phyloP scores from a whole-genome alignment of 75 land plant species.

The Picea sitchensis region DNA sequence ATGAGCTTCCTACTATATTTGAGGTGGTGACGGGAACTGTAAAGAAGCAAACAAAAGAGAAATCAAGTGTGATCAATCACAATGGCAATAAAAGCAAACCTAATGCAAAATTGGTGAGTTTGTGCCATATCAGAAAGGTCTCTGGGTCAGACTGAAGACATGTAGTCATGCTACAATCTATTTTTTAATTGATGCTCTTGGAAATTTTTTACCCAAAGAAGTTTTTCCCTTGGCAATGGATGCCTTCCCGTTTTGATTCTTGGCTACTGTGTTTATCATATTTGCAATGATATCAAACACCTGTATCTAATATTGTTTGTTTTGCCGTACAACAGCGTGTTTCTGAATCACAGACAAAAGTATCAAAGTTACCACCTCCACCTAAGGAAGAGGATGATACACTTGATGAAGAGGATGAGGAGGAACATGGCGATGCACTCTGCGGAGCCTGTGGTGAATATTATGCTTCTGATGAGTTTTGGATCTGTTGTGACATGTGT shows the following conservation, averaged over 20 bases:
- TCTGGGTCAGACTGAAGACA: not conserved
- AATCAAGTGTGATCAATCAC: conserved; percentile 36
- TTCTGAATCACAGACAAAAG: conserved; percentile 23
- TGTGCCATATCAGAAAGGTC: not conserved
- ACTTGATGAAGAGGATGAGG: conserved; percentile 49
- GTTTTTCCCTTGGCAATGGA: not conserved
- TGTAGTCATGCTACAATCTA: not conserved
- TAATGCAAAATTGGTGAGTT: conserved; percentile 25
- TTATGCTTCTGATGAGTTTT: conserved; percentile 62
- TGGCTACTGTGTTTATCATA: not conserved
- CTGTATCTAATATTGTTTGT: not conserved
- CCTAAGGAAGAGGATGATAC: conserved; percentile 23
- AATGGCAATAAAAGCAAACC: conserved; percentile 37
- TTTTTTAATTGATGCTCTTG: not conserved
- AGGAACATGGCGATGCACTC: conserved; percentile 56
- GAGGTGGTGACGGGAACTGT: conserved; percentile 63
- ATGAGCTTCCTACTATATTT: conserved; percentile 75
- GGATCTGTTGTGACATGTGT: conserved; percentile 72
- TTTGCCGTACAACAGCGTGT: conserved; percentile 19
- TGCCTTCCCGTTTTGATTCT: not conserved
- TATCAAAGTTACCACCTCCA: conserved; percentile 24
- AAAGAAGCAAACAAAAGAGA: conserved; percentile 47
- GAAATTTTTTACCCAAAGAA: not conserved
- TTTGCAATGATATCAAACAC: not conserved
- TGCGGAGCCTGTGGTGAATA: conserved; percentile 51